phyloP scores from a whole-genome alignment of 148 eudicot genomes.

The Rhododendron henanense region DNA sequence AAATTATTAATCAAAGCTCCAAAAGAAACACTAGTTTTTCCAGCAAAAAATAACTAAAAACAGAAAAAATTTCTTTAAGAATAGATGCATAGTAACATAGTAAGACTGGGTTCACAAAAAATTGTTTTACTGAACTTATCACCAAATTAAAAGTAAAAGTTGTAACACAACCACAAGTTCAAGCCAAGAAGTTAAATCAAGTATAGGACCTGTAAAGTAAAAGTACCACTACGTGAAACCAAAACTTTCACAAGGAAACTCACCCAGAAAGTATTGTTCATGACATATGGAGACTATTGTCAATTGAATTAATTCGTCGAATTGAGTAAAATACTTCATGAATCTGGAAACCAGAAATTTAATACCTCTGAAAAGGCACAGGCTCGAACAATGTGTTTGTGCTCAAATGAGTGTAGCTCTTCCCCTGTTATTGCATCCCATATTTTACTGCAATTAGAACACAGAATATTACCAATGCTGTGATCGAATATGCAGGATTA shows the following conservation, averaged over 20 bases:
- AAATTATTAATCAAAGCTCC: background rate
- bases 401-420: conserved; percentile 77
- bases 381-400: conserved; percentile 84
- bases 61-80: background rate
- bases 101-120: background rate
- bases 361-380: conserved; percentile 81
- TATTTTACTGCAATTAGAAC: conserved; percentile 49
- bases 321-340: background rate
- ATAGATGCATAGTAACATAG: background rate
- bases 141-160: background rate
- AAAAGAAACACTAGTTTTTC: background rate
- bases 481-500: background rate
- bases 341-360: background rate
- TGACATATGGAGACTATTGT: background rate
- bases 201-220: background rate
- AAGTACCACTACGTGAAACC: background rate
- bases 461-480: background rate
- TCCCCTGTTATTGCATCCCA: conserved; percentile 90
- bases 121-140: background rate
- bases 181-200: background rate
- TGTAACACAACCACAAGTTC: background rate
- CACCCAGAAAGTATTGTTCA: background rate
- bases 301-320: background rate
- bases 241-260: background rate
- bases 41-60: background rate